Percentiles rank a stretch among this genome's conserved stretches.
Evolutionary conservation across 192 early-diverging fungal species (phyloP).

Genomic region (Backusella australiensis): DNA sequence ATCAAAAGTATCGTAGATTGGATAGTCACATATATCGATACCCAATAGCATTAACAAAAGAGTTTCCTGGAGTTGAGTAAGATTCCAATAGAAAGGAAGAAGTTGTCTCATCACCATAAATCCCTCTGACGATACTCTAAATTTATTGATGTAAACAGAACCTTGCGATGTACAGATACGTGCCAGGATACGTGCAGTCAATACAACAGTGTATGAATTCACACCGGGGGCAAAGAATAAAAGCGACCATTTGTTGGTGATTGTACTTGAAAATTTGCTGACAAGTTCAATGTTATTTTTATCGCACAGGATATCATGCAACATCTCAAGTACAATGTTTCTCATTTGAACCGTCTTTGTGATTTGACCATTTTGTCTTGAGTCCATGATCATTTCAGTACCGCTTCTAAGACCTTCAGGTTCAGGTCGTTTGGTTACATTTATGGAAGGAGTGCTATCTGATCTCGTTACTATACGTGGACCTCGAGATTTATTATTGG

Average conservation of each 20-base stretch:
- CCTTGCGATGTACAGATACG: slow-evolving; percentile 49
- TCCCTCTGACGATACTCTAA: slow-evolving; percentile 50
- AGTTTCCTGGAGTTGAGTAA: slow-evolving; percentile 53
- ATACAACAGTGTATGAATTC: slow-evolving; percentile 54
- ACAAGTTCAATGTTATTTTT: slow-evolving; percentile 41
- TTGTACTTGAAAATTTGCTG: slow-evolving; percentile 50
- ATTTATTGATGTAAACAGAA: slow-evolving; percentile 43
- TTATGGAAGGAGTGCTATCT: neutral
- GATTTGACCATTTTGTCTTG: neutral
- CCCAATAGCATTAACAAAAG: slow-evolving; percentile 55
- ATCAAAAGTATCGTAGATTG: slow-evolving; percentile 47
- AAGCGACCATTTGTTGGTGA: slow-evolving; percentile 65
- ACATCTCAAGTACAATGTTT: slow-evolving; percentile 59
- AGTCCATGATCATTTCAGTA: slow-evolving; percentile 11
- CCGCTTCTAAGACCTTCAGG: neutral
- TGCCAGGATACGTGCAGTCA: slow-evolving; percentile 50
- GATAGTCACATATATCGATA: slow-evolving; percentile 49
- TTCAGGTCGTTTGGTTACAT: neutral
- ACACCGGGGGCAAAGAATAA: slow-evolving; percentile 55
- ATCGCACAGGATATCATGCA: slow-evolving; percentile 60
- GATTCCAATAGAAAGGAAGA: slow-evolving; percentile 57
- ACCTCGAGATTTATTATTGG: neutral
- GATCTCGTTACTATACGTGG: neutral
- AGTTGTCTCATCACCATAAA: slow-evolving; percentile 55
- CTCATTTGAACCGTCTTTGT: slow-evolving; percentile 26